Evolutionary conservation across 306 rosid species (phyloP).

Genomic region (Cucurbita maxima): DNA sequence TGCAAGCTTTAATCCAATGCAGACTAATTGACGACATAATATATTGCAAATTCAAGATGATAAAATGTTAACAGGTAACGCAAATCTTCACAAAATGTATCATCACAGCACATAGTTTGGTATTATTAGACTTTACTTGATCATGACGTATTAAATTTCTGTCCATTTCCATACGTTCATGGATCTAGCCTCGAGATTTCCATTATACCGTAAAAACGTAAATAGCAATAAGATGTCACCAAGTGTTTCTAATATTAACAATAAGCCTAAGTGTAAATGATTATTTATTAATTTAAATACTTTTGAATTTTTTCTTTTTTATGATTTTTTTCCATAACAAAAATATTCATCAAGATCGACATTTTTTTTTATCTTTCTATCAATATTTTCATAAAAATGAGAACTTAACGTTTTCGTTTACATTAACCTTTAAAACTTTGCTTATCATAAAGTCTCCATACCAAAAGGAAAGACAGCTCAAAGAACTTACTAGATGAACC

Average conservation of each 20-base stretch:
- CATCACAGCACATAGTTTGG: neutral
- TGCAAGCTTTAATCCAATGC: neutral
- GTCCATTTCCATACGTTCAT: neutral
- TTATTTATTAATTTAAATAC: neutral
- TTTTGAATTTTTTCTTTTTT: neutral
- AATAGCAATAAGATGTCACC: neutral
- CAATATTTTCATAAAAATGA: neutral
- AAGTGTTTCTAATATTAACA: neutral
- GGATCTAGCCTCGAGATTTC: neutral
- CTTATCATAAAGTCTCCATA: neutral
- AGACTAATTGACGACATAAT: neutral
- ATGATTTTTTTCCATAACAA: neutral
- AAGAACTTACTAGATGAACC: constrained; percentile 48
- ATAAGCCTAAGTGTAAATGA: neutral
- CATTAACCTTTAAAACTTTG: too few species aligned
- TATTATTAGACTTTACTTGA: neutral
- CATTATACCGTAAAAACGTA: neutral
- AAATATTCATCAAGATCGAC: neutral
- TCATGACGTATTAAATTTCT: neutral
- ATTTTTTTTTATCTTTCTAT: neutral
- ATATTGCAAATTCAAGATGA: neutral
- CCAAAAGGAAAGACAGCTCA: neutral
- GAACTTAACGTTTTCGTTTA: neutral
- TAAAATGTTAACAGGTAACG: neutral
- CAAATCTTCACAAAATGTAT: neutral